Evolutionary conservation across 352 stramenopile species (phyloP).

Genomic region (Globisporangium nagaii): DNA sequence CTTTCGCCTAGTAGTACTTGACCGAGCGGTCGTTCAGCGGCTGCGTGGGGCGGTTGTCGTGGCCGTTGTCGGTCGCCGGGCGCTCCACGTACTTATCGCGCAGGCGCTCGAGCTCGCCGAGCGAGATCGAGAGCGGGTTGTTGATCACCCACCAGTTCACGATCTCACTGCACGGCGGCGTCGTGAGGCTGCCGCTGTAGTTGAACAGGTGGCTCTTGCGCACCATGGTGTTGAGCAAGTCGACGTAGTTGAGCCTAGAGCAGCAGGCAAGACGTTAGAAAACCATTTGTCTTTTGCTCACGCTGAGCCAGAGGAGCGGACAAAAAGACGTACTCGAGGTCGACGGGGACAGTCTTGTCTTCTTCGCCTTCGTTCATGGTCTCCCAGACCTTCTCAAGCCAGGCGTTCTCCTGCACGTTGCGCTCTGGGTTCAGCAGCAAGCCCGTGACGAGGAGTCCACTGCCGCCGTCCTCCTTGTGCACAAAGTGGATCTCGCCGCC

Average conservation of each 20-base stretch:
- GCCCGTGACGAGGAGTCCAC: constrained; percentile 23
- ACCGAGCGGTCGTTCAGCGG: constrained; percentile 28
- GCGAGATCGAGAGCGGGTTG: constrained; percentile 37
- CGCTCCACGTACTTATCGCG: constrained; percentile 24
- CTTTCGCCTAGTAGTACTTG: constrained; percentile 9
- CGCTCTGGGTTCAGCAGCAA: constrained; percentile 38
- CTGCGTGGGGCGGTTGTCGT: constrained; percentile 36
- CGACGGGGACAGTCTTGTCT: constrained; percentile 14
- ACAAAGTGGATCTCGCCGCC: constrained; percentile 47
- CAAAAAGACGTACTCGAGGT: constrained; percentile 36
- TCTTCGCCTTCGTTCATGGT: constrained; percentile 29
- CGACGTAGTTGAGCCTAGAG: constrained; percentile 47
- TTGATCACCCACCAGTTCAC: constrained; percentile 65
- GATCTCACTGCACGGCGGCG: constrained; percentile 41
- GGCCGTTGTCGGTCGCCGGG: constrained; percentile 32
- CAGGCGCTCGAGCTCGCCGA: constrained; percentile 26
- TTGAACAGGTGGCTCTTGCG: constrained; percentile 60
- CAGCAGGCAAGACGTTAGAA: too few relatives aligned
- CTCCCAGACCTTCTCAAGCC: constrained; percentile 41
- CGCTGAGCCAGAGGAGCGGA: too few relatives aligned
- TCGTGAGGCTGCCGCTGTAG: constrained; percentile 61
- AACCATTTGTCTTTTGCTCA: too few relatives aligned
- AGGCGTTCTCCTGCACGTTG: constrained; percentile 26
- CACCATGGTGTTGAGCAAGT: constrained; percentile 45
- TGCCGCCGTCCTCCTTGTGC: constrained; percentile 28